Base-by-base conservation (phyloP, 2,329 filamentous ascomycete genomes). In the Diaporthe nobilis region DNA sequence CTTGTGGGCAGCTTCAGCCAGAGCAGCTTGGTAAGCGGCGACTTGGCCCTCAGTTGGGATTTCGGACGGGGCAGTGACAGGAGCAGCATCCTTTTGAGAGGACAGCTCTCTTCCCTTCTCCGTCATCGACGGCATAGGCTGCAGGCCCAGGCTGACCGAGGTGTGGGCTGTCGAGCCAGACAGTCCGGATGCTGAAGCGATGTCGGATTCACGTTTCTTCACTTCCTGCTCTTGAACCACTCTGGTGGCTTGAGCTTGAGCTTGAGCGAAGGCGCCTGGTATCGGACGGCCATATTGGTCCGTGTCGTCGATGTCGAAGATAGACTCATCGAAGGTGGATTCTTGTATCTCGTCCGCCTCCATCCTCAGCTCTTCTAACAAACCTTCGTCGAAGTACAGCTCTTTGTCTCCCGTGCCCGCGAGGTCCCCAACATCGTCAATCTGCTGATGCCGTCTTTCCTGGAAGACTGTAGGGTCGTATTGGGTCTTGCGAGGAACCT, bases 1-100 rank as follows among this genome's bases (percentile, higher is more conserved):
- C 81, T 93, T 89, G 77, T 93, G 92, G 13, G 95, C 94, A 9
- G 95, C 96, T 63, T 94, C 93, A 2, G 95, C 95, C 6, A 98
- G 88, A 1, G 95, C 95, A 71, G 93, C 93, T 81, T 98, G 95
- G 80, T 98, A 96, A 1, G 91, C 93, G 57, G 92, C 91, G 74
- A 86, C 84, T 39, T 80, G 82, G 71, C 79, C 80, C 79, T 79
- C 79, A 75, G 80, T 83, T 57, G 80, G 79, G 78, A 76, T 71
- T 31, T 78, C 71, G 13, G 78, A 72, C 17, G 77, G 74, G 20
- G 77, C 39, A 34, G 60, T 28, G n/a, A 75, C 2, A 2, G 51
- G n/a, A 47, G 71, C 34, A n/a, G 60, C 73, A 13, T 78, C 78
- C 63, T 80, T 72, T 10, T 74, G 70, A 2, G 67, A 68, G 28